Evolutionary conservation across 768 basidiomycete genomes (phyloP).

Genomic region (Boletus edulis): DNA sequence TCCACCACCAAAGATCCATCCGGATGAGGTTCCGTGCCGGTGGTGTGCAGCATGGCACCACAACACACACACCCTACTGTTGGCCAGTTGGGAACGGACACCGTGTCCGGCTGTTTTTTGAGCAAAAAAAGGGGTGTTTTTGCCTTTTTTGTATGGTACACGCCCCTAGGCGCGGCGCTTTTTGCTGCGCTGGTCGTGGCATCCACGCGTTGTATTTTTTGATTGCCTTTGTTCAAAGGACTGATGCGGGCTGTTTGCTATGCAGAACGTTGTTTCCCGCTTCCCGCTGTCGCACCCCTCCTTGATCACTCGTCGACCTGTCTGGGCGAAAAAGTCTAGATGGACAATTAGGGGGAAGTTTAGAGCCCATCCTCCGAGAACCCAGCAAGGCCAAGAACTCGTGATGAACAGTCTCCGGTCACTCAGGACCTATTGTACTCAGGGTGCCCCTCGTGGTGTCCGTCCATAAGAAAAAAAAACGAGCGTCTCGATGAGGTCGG

Average conservation of each 20-base stretch:
- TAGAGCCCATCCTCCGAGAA: too few relatives aligned
- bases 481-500: neutral
- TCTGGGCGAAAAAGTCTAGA: neutral
- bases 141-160: slow-evolving; percentile 62
- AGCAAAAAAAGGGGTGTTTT: slow-evolving; percentile 69
- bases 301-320: neutral
- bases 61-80: slow-evolving; percentile 43
- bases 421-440: too few relatives aligned
- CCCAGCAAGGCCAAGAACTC: neutral
- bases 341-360: too few relatives aligned
- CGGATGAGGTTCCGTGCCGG: slow-evolving; percentile 20
- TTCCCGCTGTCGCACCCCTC: neutral
- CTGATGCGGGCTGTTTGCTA: slow-evolving; percentile 4
- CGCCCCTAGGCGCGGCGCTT: slow-evolving; percentile 61
- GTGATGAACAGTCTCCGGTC: neutral
- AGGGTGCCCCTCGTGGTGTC: too few relatives aligned
- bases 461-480: neutral
- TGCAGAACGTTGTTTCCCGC: slow-evolving; percentile 7
- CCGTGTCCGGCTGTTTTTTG: slow-evolving; percentile 50
- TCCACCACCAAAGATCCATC: slow-evolving; percentile 16
- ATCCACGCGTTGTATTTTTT: slow-evolving; percentile 17
- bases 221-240: neutral
- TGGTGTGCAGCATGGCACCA: slow-evolving; percentile 5
- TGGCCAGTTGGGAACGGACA: slow-evolving; percentile 61
- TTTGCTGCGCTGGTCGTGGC: slow-evolving; percentile 75